These are phyloP conservation scores for Elsinoe australis DNA, from an alignment of 2,329 filamentous ascomycete species.

Conservation along the genomic window DNA sequence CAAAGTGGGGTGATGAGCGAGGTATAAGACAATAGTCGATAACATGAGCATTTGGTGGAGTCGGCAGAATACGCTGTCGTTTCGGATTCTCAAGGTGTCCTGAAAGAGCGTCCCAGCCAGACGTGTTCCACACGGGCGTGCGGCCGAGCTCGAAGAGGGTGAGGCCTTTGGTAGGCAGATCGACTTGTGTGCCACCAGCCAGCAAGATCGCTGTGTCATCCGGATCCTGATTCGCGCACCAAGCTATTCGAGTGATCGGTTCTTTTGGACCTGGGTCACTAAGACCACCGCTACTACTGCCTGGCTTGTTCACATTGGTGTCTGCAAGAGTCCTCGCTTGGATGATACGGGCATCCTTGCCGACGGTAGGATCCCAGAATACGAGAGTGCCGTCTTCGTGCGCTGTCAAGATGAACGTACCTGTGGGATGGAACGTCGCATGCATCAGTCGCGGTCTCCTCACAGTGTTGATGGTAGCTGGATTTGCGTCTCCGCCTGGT, in stretches of 20 bases:
- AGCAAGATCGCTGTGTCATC: conserved; percentile 88
- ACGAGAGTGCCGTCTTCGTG: conserved; percentile 89
- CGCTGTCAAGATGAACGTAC: conserved; percentile 76
- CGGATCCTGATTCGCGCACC: conserved; percentile 90
- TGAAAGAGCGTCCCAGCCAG: conserved; percentile 74
- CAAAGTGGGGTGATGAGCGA: conserved; percentile 73
- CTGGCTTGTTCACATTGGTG: conserved; percentile 62
- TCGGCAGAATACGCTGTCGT: conserved; percentile 60
- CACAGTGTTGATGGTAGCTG: conserved; percentile 51
- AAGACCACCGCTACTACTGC: conserved; percentile 38
- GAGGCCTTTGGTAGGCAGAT: conserved; percentile 63
- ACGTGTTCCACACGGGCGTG: conserved; percentile 86
- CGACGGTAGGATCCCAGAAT: conserved; percentile 67
- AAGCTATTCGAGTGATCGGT: conserved; percentile 70
- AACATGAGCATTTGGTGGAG: conserved; percentile 69
- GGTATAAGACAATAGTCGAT: conserved; percentile 78
- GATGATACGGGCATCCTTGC: conserved; percentile 72
- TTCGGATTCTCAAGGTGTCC: conserved; percentile 74
- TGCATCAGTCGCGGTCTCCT: conserved; percentile 71
- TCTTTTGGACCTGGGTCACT: conserved; percentile 50
- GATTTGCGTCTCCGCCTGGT: conserved; percentile 66
- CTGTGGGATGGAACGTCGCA: conserved; percentile 89
- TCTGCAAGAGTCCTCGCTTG: conserved; percentile 75
- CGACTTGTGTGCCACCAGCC: conserved; percentile 67
- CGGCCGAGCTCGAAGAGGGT: conserved; percentile 84